Evolutionary conservation across 139 green algal species (phyloP), one percentile per base, ranked within the genome.

Genomic region (Chlamydomonas applanata): DNA sequence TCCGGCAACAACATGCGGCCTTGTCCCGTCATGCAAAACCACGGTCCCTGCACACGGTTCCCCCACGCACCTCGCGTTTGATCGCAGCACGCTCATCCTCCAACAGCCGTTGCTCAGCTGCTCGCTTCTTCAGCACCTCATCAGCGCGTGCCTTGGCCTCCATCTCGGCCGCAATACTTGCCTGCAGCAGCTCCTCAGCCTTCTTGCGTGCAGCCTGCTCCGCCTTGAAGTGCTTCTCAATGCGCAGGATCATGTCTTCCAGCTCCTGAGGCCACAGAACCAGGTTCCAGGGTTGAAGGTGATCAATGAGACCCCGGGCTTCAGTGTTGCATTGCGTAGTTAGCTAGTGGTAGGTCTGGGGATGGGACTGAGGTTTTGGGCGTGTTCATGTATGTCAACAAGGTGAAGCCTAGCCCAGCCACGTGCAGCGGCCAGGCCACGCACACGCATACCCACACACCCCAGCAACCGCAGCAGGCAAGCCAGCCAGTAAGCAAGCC

Each of bases 171-270:
- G 81, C 68, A 36, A 89, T 75, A 13, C 74, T 79, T 0, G 75
- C 71, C 79, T 79, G 72, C 29, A 24, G 36, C 62, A 59, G 32
- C n/a, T 36, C 54, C 22, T 29, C 22, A 9, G n/a, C 54, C 22
- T 29, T 33, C 54, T 33, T 29, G n/a, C 54, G n/a, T 14, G n/a
- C 54, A 17, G 22, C 22, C 77, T 86, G 81, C 72, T 92, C 87
- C 27, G 82, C 78, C 79, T 93, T 93, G 71, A 95, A 92, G 72
- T 95, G 89, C 56, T 86, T 86, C 82, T 97, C 89, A 40, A 95
- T 92, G 33, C 90, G 84, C 76, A 93, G 72, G 24, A 95, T 80
- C 91, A 97, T 97, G 57, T 94, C 88, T 79, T 97, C 91, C 45
- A 97, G 81, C 77, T 95, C 89, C 66, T 89, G 60, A 33, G 3